Evolutionary conservation across 768 basidiomycete species (phyloP), one percentile per base, ranked within the genome.

Genomic region (Gautieria morchelliformis): DNA sequence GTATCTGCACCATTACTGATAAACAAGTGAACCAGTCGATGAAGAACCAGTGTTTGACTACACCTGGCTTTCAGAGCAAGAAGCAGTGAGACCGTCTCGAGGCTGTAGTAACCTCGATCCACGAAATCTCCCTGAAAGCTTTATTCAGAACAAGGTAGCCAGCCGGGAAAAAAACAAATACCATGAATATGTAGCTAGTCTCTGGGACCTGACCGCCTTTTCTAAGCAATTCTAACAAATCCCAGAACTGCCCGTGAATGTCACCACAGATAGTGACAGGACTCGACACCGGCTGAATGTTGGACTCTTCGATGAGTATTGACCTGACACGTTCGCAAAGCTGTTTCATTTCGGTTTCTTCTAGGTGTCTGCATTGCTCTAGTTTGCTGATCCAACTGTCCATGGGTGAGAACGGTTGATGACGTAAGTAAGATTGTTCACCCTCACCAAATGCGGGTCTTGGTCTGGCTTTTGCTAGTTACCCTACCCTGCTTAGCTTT

Each of bases 231-330:
- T 99, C 93, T 35, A 95, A 77, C 48, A 98, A 75, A 67, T 98
- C 95, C 87, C 93, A 98, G 71, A 96, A 96, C 69, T 98, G 95
- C 24, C 94, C 94, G 65, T 98, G 94, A 52, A 98, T 95, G 67
- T 97, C 94, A 32, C 94, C 94, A 66, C 89, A 91, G 62, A 92
- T 87, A 32, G 95, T 97, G 39, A 97, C 95, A 1, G 95, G 95
- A 61, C 83, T 89, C 35, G 89, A 89, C 53, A 99, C 91, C 33
- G 94, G 94, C 67, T 97, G 93, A 57, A 98, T 94, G 68, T 98
- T 99, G 56, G 88, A 93, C 69, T 99, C 95, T 69, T 99, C 95
- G 69, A 97, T 85, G 39, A 96, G 79, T 49, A 94, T 85, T 49
- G 85, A 80, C 52, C 91, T 83, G 20, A 97, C 93, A 59, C 85